A percentile compares a stretch with the other conserved stretches of the same genome.
Evolutionary conservation across 352 stramenopile genomes (phyloP).

Genomic region (Phytophthora multivora): DNA sequence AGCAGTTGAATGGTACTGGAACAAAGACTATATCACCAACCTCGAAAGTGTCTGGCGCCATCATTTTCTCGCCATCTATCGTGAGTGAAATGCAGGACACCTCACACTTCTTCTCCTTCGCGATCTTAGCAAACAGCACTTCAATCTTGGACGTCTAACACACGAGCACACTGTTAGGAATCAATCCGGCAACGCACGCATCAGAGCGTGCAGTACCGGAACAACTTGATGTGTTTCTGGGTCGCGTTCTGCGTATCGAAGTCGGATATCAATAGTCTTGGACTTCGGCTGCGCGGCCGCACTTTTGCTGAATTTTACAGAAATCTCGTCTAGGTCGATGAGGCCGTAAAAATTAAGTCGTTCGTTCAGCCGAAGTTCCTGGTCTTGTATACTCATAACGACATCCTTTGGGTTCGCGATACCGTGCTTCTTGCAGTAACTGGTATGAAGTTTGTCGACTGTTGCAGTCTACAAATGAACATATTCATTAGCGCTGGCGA

Average conservation of each 20-base stretch:
- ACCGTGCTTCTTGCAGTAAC: constrained; percentile 67
- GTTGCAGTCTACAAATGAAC: constrained; percentile 38
- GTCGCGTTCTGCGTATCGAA: constrained; percentile 52
- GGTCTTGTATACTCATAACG: constrained; percentile 51
- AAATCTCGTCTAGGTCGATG: constrained; percentile 67
- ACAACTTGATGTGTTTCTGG: constrained; percentile 41
- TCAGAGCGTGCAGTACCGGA: constrained; percentile 30
- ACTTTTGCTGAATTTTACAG: constrained; percentile 48
- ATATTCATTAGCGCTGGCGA: not conserved
- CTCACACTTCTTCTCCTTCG: constrained; percentile 28
- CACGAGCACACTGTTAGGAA: not conserved
- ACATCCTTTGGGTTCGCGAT: constrained; percentile 57
- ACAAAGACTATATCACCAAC: constrained; percentile 26
- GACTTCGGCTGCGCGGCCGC: constrained; percentile 25
- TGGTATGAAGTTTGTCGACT: constrained; percentile 63
- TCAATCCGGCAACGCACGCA: not conserved
- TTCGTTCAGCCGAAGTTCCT: constrained; percentile 46
- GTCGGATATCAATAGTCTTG: constrained; percentile 40
- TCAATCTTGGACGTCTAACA: constrained; percentile 51
- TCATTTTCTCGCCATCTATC: constrained; percentile 64
- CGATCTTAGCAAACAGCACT: constrained; percentile 40
- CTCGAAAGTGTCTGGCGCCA: constrained; percentile 42
- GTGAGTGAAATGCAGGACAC: constrained; percentile 39
- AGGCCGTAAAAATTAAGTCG: constrained; percentile 57
- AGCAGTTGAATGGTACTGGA: not conserved